These are phyloP conservation scores for Ampelomyces quisqualis DNA, from an alignment of 2,329 filamentous ascomycete species.

Conservation along the genomic window DNA sequence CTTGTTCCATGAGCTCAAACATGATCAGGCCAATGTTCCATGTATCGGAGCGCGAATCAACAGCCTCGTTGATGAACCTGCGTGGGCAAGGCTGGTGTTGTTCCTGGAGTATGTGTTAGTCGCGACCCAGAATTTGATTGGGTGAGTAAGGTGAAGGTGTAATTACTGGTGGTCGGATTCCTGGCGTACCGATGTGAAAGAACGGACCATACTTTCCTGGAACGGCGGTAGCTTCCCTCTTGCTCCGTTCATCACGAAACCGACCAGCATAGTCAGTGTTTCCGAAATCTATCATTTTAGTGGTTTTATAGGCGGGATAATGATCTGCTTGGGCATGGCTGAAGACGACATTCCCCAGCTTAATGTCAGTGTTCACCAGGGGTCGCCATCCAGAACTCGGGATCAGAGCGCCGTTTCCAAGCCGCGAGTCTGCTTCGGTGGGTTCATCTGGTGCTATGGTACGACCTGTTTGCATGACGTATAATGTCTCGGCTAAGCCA, in stretches of 20 bases:
- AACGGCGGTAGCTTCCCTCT: neutral
- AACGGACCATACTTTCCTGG: neutral
- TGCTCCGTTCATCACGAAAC: neutral
- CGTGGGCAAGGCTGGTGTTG: neutral
- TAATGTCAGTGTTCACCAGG: conserved; percentile 10
- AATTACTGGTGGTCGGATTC: conserved; percentile 1
- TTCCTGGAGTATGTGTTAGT: neutral
- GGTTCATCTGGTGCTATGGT: neutral
- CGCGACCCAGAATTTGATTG: neutral
- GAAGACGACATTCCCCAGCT: conserved; percentile 5
- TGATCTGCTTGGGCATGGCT: neutral
- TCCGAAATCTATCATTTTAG: conserved; percentile 5
- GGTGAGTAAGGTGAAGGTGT: neutral
- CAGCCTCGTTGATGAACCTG: neutral
- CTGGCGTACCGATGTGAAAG: neutral
- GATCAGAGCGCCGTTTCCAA: neutral
- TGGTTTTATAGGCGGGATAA: conserved; percentile 6
- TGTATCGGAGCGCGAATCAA: neutral
- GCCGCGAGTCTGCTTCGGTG: neutral
- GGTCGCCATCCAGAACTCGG: neutral
- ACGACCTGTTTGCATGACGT: conserved; percentile 1
- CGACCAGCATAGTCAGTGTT: neutral
- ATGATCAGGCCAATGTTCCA: conserved; percentile 1
- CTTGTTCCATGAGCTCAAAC: conserved; percentile 1
- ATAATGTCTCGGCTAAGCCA: conserved; percentile 4